Percentiles rank a stretch among this genome's conserved stretches.
These are phyloP conservation scores for Cladosporium sp. DNA, from an alignment of 2,329 filamentous ascomycete species.

Conservation along the genomic window DNA sequence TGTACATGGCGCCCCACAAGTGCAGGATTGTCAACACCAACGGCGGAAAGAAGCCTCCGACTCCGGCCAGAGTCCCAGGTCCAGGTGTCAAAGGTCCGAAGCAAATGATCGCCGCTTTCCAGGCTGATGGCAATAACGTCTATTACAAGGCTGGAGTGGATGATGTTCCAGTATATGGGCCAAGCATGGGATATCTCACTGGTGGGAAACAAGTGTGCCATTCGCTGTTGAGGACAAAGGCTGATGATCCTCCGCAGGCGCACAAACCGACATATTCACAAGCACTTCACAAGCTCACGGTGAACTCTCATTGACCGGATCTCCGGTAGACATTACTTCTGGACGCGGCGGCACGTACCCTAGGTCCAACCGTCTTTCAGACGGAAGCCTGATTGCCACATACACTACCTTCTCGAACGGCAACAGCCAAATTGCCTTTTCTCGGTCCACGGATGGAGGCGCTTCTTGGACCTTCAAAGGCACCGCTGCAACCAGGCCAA, in stretches of 20 bases:
- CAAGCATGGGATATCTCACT: background rate
- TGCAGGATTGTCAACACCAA: background rate
- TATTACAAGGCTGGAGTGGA: background rate
- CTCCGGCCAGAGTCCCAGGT: background rate
- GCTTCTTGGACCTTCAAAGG: constrained; percentile 27
- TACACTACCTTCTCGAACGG: constrained; percentile 29
- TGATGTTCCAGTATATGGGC: background rate
- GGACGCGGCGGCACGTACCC: constrained; percentile 31
- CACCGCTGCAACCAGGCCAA: constrained; percentile 24
- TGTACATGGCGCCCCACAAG: background rate
- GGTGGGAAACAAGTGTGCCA: background rate
- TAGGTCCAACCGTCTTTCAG: constrained; percentile 33
- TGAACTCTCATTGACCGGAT: constrained; percentile 23
- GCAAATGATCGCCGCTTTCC: background rate
- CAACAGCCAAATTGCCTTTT: constrained; percentile 27
- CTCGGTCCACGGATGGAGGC: constrained; percentile 25
- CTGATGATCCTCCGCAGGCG: background rate
- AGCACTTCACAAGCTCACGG: background rate
- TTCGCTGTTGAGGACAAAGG: background rate
- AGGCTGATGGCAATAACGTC: background rate
- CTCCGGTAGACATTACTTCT: constrained; percentile 24
- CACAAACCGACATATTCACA: background rate
- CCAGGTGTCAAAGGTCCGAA: background rate
- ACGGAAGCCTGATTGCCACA: constrained; percentile 34
- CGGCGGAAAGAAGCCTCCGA: background rate